phyloP scores from a whole-genome alignment of 768 basidiomycete genomes.

The Leccinellum rugosiceps region DNA sequence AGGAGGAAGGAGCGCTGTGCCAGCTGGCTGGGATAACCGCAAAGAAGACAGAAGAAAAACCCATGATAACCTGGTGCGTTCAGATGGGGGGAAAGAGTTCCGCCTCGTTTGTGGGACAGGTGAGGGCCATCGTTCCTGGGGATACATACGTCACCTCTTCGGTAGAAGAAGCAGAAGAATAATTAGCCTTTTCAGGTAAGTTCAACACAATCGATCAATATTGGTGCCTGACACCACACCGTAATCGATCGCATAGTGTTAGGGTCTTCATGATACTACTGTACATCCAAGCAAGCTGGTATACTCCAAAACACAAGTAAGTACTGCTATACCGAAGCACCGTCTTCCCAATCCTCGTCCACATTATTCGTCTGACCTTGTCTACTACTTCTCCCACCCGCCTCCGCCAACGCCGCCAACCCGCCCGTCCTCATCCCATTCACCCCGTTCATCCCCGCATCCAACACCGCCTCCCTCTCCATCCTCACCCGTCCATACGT shows the following conservation, averaged over 20 bases:
- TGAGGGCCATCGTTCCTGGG: neutral
- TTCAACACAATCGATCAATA: neutral
- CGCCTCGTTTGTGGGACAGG: neutral
- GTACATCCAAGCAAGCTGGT: too few species aligned
- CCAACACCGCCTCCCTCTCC: slow-evolving; percentile 23
- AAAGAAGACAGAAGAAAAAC: neutral
- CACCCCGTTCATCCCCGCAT: slow-evolving; percentile 7
- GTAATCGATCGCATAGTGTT: neutral
- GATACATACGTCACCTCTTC: neutral
- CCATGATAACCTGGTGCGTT: neutral
- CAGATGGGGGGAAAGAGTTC: neutral
- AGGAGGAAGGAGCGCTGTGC: slow-evolving; percentile 6
- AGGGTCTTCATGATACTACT: too few species aligned
- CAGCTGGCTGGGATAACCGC: slow-evolving; percentile 14
- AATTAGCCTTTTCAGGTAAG: slow-evolving; percentile 4
- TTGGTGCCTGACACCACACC: neutral
- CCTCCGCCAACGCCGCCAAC: slow-evolving; percentile 25
- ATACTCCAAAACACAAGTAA: neutral
- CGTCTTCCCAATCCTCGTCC: slow-evolving; percentile 33
- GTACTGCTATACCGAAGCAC: slow-evolving; percentile 24
- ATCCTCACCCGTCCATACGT: slow-evolving; percentile 21
- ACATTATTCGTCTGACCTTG: slow-evolving; percentile 10
- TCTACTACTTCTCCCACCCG: slow-evolving; percentile 17
- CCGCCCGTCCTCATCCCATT: slow-evolving; percentile 12
- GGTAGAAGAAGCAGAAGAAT: neutral